Base-by-base conservation (phyloP, 2,329 filamentous ascomycete genomes). In the Botrytis paeoniae region DNA sequence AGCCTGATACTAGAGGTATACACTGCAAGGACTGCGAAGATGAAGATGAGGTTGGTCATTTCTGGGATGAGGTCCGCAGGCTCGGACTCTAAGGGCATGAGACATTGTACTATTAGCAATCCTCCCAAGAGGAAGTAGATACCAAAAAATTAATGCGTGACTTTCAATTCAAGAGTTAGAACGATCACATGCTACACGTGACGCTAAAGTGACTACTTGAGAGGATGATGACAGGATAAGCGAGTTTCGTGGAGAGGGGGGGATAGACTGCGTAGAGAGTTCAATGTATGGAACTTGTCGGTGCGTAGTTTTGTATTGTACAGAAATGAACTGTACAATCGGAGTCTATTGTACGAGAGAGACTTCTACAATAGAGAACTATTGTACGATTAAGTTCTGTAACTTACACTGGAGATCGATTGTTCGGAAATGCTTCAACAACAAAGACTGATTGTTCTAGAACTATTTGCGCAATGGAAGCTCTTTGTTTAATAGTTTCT, bases 1-100 rank as follows among this genome's bases (percentile, higher is more conserved):
- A 14, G 14, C 59, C 59, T 18, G 9, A 6, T 0, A 0, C 1
- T 0, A 41, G 60, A 41, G 3, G 7, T 9, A 6, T 0, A 41
- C 14, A 16, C 12, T 62, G 60, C 37, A 2, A 22, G 25, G 25
- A 62, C 25, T 62, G 60, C 25, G 4, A 18, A 1, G 37, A 41
- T 20, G 60, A 62, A 18, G 0, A 4, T 8, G 16, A 41, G 8
- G 25, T 18, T n/a, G 37, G 37, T 10, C 2, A 2, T 20, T 41
- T 29, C 6, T n/a, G 25, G 25, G 1, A 20, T 18, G 25, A 62
- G 37, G 37, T 62, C 4, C 35, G 1, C 25, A 6, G 4, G 25
- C 25, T 39, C 3, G 9, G 25, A 20, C 16, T 62, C 7, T 41
- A 62, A 10, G 59, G 35, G 6, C 4, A 39, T 37, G 1, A 1